phyloP scores from a whole-genome alignment of 768 basidiomycete genomes.

The Rhodotorula diobovata region DNA sequence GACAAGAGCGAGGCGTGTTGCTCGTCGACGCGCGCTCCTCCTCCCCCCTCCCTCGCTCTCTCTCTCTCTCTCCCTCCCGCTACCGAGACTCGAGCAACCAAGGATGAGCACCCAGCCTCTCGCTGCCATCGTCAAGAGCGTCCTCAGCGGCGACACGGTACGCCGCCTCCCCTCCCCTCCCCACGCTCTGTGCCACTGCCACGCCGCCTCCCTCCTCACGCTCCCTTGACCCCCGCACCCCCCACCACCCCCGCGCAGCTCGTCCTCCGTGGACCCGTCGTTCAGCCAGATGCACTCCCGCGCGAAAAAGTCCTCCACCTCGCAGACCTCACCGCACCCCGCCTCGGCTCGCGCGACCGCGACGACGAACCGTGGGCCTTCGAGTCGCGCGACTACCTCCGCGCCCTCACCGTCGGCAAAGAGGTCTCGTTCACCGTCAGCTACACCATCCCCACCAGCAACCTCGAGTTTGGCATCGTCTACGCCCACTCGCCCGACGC shows the following conservation, averaged over 20 bases:
- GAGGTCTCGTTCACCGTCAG: conserved; percentile 77
- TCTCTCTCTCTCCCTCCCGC: no score
- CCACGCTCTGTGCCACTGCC: background rate
- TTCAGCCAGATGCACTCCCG: conserved; percentile 13
- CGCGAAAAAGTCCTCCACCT: conserved; percentile 70
- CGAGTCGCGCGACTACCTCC: conserved; percentile 86
- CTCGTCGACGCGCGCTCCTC: no score
- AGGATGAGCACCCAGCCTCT: background rate
- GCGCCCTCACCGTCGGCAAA: conserved; percentile 79
- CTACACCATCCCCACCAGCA: conserved; percentile 63
- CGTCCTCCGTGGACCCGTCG: conserved; percentile 33
- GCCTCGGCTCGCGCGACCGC: conserved; percentile 71
- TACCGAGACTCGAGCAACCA: no score
- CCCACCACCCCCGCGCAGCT: conserved; percentile 7
- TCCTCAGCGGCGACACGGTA: conserved; percentile 35
- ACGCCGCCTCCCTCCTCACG: background rate
- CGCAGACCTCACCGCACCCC: conserved; percentile 77
- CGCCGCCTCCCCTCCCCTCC: background rate
- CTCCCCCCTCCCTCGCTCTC: no score
- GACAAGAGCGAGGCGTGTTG: background rate
- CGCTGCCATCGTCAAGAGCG: conserved; percentile 28
- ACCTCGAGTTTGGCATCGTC: conserved; percentile 66
- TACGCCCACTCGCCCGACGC: conserved; percentile 42
- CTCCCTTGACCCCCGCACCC: background rate
- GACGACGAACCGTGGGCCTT: conserved; percentile 95